A percentile compares a stretch with the other conserved stretches of the same genome.
These are phyloP conservation scores for Calonectria pteridis DNA, from an alignment of 2,329 filamentous ascomycete genomes.

Conservation along the genomic window DNA sequence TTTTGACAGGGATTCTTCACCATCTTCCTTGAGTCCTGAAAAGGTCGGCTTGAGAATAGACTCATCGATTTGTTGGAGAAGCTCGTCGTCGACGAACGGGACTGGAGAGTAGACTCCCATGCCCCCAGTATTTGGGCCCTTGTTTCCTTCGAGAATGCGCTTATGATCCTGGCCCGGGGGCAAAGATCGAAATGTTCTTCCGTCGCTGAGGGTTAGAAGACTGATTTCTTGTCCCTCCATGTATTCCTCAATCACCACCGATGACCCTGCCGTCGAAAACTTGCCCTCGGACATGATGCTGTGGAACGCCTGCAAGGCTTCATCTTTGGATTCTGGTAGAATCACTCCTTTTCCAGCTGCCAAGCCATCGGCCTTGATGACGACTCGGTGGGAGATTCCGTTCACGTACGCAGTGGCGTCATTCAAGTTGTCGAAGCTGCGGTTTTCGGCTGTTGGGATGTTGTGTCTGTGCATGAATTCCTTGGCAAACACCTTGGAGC, in stretches of 20 bases:
- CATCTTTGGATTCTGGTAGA: not conserved
- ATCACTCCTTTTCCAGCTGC: not conserved
- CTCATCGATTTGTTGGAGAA: too few species aligned
- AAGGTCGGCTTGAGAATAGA: too few species aligned
- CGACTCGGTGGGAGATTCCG: not conserved
- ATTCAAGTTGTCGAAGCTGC: too few species aligned
- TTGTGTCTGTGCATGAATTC: too few species aligned
- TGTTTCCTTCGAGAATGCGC: not conserved
- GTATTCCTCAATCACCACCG: not conserved
- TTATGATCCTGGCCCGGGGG: not conserved
- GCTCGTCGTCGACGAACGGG: not conserved
- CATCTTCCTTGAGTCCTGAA: too few species aligned
- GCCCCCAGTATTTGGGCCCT: not conserved
- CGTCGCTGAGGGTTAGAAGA: not conserved
- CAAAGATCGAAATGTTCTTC: not conserved
- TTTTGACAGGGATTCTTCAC: too few species aligned
- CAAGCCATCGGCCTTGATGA: not conserved
- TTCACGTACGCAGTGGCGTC: too few species aligned
- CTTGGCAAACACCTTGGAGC: too few species aligned
- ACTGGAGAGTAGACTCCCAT: not conserved
- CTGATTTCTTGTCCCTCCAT: not conserved
- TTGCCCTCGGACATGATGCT: not conserved
- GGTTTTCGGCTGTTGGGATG: too few species aligned
- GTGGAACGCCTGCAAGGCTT: too few species aligned
- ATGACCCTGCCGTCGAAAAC: not conserved